Base-by-base conservation (phyloP, 176 grass and related monocot species). In the Bothriochloa decipiens region DNA sequence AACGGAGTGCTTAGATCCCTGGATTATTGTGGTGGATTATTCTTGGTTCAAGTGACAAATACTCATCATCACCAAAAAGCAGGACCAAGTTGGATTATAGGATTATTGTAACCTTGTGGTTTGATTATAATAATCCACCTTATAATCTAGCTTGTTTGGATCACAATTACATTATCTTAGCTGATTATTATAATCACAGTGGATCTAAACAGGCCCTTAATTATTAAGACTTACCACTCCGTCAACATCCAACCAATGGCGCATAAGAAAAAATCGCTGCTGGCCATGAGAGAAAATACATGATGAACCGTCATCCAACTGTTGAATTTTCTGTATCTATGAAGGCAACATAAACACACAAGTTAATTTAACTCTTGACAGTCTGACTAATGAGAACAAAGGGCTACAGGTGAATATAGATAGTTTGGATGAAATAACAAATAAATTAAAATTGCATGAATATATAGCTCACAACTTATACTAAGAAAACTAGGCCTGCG, bases 181-280 rank as follows among this genome's bases (percentile, higher is more conserved):
- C n/a, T 62, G 58, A 62, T 26, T 62, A 62, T 25, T 26, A 26
- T 62, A 62, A 61, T 61, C 57, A 25, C 57, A 61, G n/a, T 25
- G 57, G n/a, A 61, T 61, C 57, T 22, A 62, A 26, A 62, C 8
- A 60, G 11, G 11, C 3, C 58, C 58, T 62, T 62, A 62, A 49
- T 39, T 57, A 4, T 14, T 20, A 86, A 49, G 43, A 92, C 91
- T 94, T 91, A 98, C 96, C 60, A 92, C 78, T 90, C 86, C 85
- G 36, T 95, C 91, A 1, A 76, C 70, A 27, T 98, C 96, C 68
- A 92, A 82, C 89, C 93, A 98, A 86, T 35, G 71, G 39, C 81
- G 89, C 84, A 80, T 88, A 81, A 95, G 87, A 43, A 83, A 67
- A 87, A 98, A 98, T 4, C 96, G 82, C 66, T 98, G 91, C 79